Percentiles rank a stretch among this genome's conserved stretches.
phyloP scores from a whole-genome alignment of 202 grass and related monocot genomes.

The Zoysia matrella region DNA sequence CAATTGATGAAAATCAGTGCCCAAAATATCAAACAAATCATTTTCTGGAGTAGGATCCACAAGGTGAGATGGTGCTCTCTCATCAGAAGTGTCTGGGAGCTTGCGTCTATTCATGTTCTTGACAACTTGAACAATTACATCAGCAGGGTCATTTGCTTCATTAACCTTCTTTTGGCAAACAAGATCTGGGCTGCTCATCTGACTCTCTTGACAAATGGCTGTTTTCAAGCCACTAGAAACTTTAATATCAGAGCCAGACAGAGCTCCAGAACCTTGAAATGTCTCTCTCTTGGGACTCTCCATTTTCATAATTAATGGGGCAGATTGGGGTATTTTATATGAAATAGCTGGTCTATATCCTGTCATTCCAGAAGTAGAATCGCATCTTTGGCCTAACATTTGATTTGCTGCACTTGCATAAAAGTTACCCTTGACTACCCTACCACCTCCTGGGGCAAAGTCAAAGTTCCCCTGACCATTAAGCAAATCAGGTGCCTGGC shows the following conservation, averaged over 20 bases:
- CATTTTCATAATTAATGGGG: constrained; percentile 44
- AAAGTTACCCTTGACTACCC: constrained; percentile 46
- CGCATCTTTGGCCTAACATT: constrained; percentile 44
- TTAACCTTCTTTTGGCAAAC: constrained; percentile 38
- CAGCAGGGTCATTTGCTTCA: constrained; percentile 47
- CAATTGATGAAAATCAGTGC: constrained; percentile 49
- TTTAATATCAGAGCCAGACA: constrained; percentile 40
- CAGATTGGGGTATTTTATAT: constrained; percentile 46
- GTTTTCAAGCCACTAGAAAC: constrained; percentile 40
- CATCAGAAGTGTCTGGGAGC: constrained; percentile 32
- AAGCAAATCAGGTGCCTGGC: constrained; percentile 40
- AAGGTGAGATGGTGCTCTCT: constrained; percentile 36
- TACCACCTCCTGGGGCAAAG: constrained; percentile 43
- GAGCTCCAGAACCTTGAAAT: constrained; percentile 46
- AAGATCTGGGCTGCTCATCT: constrained; percentile 32
- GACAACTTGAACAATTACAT: constrained; percentile 37
- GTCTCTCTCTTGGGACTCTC: constrained; percentile 40
- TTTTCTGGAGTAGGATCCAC: constrained; percentile 55
- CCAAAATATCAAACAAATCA: constrained; percentile 74
- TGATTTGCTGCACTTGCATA: constrained; percentile 41
- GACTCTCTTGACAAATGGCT: constrained; percentile 36
- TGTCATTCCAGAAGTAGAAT: constrained; percentile 43
- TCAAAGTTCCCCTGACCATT: constrained; percentile 45
- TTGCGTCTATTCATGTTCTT: constrained; percentile 52
- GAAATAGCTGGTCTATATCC: constrained; percentile 39